Evolutionary conservation across 2,329 filamentous ascomycete species (phyloP).

Genomic region (Botrytis hyacinthi): DNA sequence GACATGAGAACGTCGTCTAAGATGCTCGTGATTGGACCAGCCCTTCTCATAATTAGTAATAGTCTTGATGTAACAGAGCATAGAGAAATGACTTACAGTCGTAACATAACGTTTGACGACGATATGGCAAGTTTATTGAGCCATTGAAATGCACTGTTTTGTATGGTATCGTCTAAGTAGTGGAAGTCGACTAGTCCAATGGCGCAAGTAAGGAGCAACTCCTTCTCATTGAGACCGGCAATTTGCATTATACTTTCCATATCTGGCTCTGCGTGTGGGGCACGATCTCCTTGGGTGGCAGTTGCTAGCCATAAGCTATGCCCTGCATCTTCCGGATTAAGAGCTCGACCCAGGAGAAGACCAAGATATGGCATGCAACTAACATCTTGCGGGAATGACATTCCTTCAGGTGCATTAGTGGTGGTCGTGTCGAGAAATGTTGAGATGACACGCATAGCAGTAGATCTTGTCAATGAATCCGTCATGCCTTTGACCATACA

Average conservation of each 20-base stretch:
- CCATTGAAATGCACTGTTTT: slow-evolving; percentile 58
- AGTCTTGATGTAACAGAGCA: neutral
- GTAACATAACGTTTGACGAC: slow-evolving; percentile 55
- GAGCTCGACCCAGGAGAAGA: slow-evolving; percentile 56
- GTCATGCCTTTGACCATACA: slow-evolving; percentile 63
- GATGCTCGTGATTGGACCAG: slow-evolving; percentile 54
- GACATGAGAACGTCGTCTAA: slow-evolving; percentile 59
- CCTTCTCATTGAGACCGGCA: slow-evolving; percentile 55
- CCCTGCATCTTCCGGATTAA: slow-evolving; percentile 57
- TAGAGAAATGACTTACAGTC: slow-evolving; percentile 49
- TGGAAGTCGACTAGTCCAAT: slow-evolving; percentile 67
- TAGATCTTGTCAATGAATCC: slow-evolving; percentile 58
- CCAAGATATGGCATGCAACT: slow-evolving; percentile 54
- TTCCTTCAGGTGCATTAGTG: slow-evolving; percentile 33
- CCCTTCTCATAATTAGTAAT: slow-evolving; percentile 42
- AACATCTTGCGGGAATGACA: slow-evolving; percentile 35
- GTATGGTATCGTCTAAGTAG: slow-evolving; percentile 60
- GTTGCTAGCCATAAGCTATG: slow-evolving; percentile 59
- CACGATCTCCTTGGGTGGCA: slow-evolving; percentile 35
- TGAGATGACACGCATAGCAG: slow-evolving; percentile 58
- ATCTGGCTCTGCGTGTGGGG: slow-evolving; percentile 42
- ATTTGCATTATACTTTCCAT: slow-evolving; percentile 43
- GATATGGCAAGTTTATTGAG: slow-evolving; percentile 55
- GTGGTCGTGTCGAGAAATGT: slow-evolving; percentile 57
- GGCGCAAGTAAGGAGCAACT: slow-evolving; percentile 60